Evolutionary conservation across 345 rosid species (phyloP).

Genomic region (Excoecaria agallocha): DNA sequence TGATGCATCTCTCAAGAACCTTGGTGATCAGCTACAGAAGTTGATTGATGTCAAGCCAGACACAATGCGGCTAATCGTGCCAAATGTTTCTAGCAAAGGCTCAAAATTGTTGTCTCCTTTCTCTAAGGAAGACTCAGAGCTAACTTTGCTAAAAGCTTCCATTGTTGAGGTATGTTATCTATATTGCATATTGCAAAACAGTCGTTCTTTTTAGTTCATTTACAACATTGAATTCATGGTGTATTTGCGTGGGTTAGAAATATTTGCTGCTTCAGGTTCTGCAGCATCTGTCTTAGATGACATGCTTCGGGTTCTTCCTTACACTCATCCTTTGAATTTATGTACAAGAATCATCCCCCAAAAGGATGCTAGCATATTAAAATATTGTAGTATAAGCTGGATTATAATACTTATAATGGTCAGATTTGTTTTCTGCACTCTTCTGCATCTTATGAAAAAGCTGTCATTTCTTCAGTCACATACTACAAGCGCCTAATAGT

Average conservation of each 20-base stretch:
- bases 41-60: slow-evolving; percentile 67
- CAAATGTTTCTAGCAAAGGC: slow-evolving; percentile 51
- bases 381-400: neutral
- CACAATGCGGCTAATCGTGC: slow-evolving; percentile 72
- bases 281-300: neutral
- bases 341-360: neutral
- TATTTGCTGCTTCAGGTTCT: neutral
- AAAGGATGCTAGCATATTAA: neutral
- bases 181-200: neutral
- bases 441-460: neutral
- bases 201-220: neutral
- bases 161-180: slow-evolving; percentile 47
- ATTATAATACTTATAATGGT: neutral
- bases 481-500: slow-evolving; percentile 1
- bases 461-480: neutral
- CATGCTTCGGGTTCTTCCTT: neutral
- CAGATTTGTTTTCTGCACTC: neutral
- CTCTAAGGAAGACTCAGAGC: slow-evolving; percentile 51
- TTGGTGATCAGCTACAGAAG: slow-evolving; percentile 68
- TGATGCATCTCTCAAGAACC: slow-evolving; percentile 51
- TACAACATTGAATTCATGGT: neutral
- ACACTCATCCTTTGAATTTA: neutral
- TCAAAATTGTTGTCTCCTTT: slow-evolving; percentile 72
- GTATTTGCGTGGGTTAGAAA: neutral
- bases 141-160: slow-evolving; percentile 54